Conservation (phyloP, 768 basidiomycete genomes). For the Trametes villosa region DNA sequence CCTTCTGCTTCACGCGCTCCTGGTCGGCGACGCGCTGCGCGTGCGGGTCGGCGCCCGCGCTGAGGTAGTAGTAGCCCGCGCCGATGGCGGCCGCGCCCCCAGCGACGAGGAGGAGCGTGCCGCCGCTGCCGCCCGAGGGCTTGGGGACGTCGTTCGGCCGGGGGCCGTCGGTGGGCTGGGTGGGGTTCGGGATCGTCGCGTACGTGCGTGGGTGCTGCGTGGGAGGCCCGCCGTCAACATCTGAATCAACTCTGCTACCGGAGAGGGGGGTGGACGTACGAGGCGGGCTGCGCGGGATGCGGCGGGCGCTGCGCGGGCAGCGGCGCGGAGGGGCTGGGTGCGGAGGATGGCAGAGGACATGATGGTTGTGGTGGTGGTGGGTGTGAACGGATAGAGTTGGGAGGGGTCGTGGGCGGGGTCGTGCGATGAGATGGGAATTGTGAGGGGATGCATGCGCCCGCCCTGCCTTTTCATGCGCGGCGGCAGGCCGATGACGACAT, state of each 20-base stretch:
- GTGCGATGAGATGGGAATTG: background rate
- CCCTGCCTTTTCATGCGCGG: slow-evolving; percentile 14
- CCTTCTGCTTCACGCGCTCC: slow-evolving; percentile 37
- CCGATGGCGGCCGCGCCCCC: slow-evolving; percentile 38
- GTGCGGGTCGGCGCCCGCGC: slow-evolving; percentile 26
- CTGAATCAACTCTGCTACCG: background rate
- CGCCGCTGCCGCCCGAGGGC: slow-evolving; percentile 19
- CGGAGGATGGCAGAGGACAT: slow-evolving; percentile 29
- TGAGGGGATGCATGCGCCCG: background rate
- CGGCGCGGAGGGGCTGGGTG: slow-evolving; percentile 29
- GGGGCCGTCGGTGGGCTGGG: slow-evolving; percentile 29
- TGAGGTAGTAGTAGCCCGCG: slow-evolving; percentile 44
- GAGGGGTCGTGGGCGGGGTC: background rate
- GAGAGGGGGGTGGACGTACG: slow-evolving; percentile 8
- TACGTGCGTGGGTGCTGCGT: slow-evolving; percentile 27
- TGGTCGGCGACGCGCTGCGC: slow-evolving; percentile 35
- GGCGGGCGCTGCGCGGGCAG: slow-evolving; percentile 18
- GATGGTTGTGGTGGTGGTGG: slow-evolving; percentile 6
- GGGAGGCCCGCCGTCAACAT: background rate
- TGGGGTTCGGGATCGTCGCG: slow-evolving; percentile 31
- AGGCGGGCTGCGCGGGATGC: slow-evolving; percentile 19
- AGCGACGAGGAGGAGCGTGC: slow-evolving; percentile 36
- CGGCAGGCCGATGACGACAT: slow-evolving; percentile 22
- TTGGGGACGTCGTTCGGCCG: slow-evolving; percentile 26
- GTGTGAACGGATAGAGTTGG: slow-evolving; percentile 2